Evolutionary conservation across 2,329 filamentous ascomycete genomes (phyloP), one percentile per base, ranked within the genome.

Genomic region (Monosporascus sp.): DNA sequence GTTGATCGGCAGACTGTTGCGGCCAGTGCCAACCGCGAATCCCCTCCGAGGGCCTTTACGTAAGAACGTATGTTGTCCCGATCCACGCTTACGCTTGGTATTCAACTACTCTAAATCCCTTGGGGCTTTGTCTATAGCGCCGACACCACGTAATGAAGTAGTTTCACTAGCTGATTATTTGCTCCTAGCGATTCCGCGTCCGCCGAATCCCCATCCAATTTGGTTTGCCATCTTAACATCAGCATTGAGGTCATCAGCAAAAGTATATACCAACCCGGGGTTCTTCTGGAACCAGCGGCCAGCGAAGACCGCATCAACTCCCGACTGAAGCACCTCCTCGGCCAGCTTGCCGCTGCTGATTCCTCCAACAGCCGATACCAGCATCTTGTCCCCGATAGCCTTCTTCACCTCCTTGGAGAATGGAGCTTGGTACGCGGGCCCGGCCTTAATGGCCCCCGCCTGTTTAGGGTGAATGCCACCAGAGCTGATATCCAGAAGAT

Each of bases 401-500:
- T 83, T 77, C 72, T 89, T 89, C 38, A 88, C 78, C 4, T 76
- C 76, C 60, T 83, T 78, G 0, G 86, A 81, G 57, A 89, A 86
- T 0, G 76, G 80, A 1, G 79, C 80, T 67, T 90, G 86, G 72
- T 88, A 89, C 0, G 75, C 84, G 0, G 82, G 79, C 0, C 80
- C 80, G 1, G 70, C 59, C 38, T 75, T 72, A 24, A 27, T 27
- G 25, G 2, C 25, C 25, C 25, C 25, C 55, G 80, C 77, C 57
- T 80, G 52, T 17, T 51, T 50, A 2, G 75, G 72, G 60, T 87
- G 80, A 34, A 79, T 76, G 2, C 85, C 88, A 1, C 80, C 86
- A 0, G 79, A 80, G 25, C 80, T 85, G 39, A 90, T 78, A 61
- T 91, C 88, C 15, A 90, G 70, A 4, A 90, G 70, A 64, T 91